phyloP scores from a whole-genome alignment of 2,329 filamentous ascomycete species.

The Aspergillus sp. region DNA sequence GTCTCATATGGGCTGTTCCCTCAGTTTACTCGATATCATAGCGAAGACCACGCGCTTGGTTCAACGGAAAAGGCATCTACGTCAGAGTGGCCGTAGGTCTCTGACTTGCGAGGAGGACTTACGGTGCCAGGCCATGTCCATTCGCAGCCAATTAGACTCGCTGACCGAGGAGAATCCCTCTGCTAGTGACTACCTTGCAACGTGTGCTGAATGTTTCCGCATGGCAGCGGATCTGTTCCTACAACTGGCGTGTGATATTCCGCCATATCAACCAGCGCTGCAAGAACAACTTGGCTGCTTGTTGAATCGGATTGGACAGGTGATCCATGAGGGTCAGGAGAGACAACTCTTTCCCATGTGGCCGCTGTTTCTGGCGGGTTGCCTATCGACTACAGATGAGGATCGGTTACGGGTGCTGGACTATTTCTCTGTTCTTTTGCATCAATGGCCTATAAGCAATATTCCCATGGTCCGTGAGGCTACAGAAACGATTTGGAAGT shows the following conservation, averaged over 20 bases:
- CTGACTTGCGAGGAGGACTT: background rate
- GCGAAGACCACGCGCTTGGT: background rate
- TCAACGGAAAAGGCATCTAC: background rate
- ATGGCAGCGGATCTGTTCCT: background rate
- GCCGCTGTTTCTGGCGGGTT: background rate
- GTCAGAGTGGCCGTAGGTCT: background rate
- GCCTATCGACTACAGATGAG: background rate
- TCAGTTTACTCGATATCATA: background rate
- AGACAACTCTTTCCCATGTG: background rate
- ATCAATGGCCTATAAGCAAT: background rate
- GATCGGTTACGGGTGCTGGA: background rate
- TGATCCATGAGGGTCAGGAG: background rate
- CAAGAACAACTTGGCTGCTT: background rate
- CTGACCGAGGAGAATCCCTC: background rate
- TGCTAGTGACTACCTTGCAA: background rate
- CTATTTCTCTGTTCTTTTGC: background rate
- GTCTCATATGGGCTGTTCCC: background rate
- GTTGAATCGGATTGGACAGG: background rate
- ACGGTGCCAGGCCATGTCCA: background rate
- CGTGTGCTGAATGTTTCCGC: background rate
- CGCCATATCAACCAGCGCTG: background rate
- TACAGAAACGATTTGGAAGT: background rate
- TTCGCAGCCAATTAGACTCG: background rate
- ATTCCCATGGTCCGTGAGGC: background rate
- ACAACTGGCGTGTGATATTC: background rate